Conservation (phyloP, 2,329 filamentous ascomycete species). For the Aspergillus thermomutatus region DNA sequence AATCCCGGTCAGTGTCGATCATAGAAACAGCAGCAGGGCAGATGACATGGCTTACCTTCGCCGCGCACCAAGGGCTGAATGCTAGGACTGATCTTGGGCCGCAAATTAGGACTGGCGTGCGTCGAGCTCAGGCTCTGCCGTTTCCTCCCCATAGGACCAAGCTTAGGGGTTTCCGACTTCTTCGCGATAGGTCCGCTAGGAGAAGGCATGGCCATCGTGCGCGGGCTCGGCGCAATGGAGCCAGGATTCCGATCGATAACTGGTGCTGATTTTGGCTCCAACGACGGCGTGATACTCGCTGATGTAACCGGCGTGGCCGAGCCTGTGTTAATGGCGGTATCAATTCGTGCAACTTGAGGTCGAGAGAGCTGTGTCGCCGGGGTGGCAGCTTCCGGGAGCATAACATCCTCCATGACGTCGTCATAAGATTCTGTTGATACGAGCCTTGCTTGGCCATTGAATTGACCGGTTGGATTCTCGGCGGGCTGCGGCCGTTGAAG, state of each 20-base stretch:
- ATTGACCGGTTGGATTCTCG: conserved; percentile 36
- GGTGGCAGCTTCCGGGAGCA: conserved; percentile 70
- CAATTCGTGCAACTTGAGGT: conserved; percentile 49
- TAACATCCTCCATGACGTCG: conserved; percentile 61
- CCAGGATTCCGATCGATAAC: conserved; percentile 15
- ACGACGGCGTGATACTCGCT: conserved; percentile 59
- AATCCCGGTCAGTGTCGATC: conserved; percentile 2
- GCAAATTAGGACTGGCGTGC: conserved; percentile 79
- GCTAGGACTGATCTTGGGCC: conserved; percentile 86
- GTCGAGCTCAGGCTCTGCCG: conserved; percentile 67
- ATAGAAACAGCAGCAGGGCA: conserved; percentile 21
- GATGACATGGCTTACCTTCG: conserved; percentile 48
- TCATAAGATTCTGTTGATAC: conserved; percentile 46
- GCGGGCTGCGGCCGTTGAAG: conserved; percentile 52
- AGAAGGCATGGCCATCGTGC: conserved; percentile 51
- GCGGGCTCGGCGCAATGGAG: conserved; percentile 52
- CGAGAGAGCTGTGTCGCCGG: conserved; percentile 41
- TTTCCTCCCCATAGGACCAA: conserved; percentile 58
- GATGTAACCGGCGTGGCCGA: conserved; percentile 57
- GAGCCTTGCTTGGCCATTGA: conserved; percentile 32
- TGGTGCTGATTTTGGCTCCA: conserved; percentile 36
- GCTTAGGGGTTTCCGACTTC: conserved; percentile 48
- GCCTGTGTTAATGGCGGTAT: conserved; percentile 42
- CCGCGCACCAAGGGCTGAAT: conserved; percentile 87
- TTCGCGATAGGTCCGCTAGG: conserved; percentile 43